Evolutionary conservation across 306 rosid species (phyloP).

Genomic region (Astragalus membranaceus): DNA sequence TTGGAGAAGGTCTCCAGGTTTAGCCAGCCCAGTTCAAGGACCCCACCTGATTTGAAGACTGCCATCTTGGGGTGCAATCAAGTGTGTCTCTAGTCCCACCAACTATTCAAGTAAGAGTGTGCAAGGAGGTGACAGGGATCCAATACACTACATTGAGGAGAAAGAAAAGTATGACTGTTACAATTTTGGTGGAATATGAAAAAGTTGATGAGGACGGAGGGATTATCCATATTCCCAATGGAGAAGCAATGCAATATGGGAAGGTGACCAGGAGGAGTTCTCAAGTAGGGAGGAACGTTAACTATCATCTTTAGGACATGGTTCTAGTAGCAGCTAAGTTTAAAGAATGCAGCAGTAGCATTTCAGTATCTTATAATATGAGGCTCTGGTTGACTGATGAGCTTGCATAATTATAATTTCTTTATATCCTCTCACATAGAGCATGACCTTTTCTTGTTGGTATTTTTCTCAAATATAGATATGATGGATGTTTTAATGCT

Average conservation of each 20-base stretch:
- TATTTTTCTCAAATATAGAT: background rate
- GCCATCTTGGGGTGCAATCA: background rate
- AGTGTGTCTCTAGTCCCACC: background rate
- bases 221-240: background rate
- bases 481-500: background rate
- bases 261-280: background rate
- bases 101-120: background rate
- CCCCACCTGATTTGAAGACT: background rate
- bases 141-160: background rate
- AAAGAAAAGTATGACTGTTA: no score
- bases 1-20: background rate
- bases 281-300: background rate
- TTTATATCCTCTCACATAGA: background rate
- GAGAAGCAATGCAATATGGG: background rate
- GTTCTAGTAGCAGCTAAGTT: background rate
- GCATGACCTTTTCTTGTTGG: background rate
- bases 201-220: background rate
- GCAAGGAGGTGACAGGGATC: background rate
- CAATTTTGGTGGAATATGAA: no score
- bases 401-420: slow-evolving; percentile 4
- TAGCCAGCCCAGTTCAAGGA: background rate
- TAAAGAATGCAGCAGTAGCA: background rate
- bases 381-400: slow-evolving; percentile 6
- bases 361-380: background rate
- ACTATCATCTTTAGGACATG: background rate